Conservation (phyloP, 768 basidiomycete species). For the Suillus sp. region DNA sequence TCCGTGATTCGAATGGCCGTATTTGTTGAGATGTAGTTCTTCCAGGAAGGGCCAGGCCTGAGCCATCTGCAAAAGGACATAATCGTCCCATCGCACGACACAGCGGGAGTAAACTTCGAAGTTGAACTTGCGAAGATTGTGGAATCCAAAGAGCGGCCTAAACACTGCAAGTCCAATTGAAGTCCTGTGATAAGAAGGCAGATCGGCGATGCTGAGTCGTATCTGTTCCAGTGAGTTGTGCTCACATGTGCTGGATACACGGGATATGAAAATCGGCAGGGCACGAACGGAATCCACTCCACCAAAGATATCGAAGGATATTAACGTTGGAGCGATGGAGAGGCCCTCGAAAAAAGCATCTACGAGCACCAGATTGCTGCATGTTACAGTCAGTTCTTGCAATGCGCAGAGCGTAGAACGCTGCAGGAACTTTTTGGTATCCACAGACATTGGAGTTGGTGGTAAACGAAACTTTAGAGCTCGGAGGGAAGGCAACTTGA, state of each 20-base stretch:
- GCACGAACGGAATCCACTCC: not conserved
- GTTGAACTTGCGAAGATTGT: not conserved
- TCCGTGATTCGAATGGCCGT: too few relatives aligned
- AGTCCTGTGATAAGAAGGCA: not conserved
- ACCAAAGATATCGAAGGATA: not conserved
- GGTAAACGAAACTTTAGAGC: not conserved
- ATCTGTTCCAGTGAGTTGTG: slow-evolving; percentile 1
- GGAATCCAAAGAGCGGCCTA: not conserved
- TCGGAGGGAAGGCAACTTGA: not conserved
- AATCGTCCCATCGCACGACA: too few relatives aligned
- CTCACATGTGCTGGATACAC: not conserved
- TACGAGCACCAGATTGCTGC: not conserved
- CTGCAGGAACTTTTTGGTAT: not conserved
- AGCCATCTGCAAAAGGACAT: too few relatives aligned
- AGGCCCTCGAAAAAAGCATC: not conserved
- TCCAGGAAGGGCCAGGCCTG: too few relatives aligned
- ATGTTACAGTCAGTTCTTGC: not conserved
- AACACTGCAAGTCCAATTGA: not conserved
- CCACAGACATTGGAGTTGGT: not conserved
- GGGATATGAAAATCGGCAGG: not conserved
- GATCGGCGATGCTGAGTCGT: not conserved
- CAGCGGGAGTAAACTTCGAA: slow-evolving; percentile 14
- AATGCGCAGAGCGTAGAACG: not conserved
- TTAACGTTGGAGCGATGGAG: not conserved
- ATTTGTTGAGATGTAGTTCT: too few relatives aligned